A percentile compares a stretch with the other conserved stretches of the same genome.
Evolutionary conservation across 345 rosid species (phyloP).

Genomic region (Lumnitzera littorea): DNA sequence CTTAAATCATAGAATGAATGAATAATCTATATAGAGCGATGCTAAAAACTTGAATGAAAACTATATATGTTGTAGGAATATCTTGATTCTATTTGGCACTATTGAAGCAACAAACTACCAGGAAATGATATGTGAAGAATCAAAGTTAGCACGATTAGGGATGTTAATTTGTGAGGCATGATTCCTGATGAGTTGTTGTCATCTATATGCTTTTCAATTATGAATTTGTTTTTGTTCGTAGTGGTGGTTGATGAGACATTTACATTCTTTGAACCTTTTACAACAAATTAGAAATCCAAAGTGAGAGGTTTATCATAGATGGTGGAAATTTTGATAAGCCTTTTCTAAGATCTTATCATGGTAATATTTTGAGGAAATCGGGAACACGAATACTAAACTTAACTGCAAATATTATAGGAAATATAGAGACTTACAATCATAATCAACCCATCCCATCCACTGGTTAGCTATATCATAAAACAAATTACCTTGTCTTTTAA

Average conservation of each 20-base stretch:
- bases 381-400: background rate
- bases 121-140: slow-evolving; percentile 21
- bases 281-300: background rate
- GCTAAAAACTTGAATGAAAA: too few species aligned
- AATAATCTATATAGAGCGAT: too few species aligned
- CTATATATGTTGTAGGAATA: background rate
- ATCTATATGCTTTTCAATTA: slow-evolving; percentile 57
- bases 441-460: slow-evolving; percentile 80
- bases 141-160: slow-evolving; percentile 14
- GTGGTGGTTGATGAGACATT: slow-evolving; percentile 59
- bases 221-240: slow-evolving; percentile 56
- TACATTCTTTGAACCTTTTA: slow-evolving; percentile 61
- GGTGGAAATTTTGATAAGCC: too few species aligned
- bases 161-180: slow-evolving; percentile 10
- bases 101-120: slow-evolving; percentile 25
- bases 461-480: slow-evolving; percentile 74
- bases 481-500: slow-evolving; percentile 74
- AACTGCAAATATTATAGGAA: background rate
- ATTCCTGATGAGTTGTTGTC: slow-evolving; percentile 21
- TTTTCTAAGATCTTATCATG: too few species aligned
- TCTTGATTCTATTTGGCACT: slow-evolving; percentile 18
- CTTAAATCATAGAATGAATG: too few species aligned
- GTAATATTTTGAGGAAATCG: background rate
- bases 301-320: too few species aligned
- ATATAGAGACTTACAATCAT: slow-evolving; percentile 56